Evolutionary conservation across 768 basidiomycete species (phyloP), one percentile per base, ranked within the genome.

Genomic region (Pisolithus marmoratus): DNA sequence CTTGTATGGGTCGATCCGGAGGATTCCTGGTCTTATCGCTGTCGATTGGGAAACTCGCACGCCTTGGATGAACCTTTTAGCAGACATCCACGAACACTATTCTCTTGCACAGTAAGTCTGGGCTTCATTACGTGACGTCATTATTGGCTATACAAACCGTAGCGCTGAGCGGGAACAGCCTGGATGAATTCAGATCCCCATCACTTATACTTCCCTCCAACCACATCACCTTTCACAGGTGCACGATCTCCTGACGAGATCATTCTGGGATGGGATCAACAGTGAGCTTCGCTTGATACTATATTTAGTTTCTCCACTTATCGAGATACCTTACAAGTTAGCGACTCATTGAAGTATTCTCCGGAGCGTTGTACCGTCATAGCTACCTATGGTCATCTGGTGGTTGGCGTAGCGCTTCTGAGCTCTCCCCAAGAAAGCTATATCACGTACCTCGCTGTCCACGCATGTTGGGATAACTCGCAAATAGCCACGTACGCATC

Each of bases 401-500:
- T 92, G 5, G 76, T 91, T 8, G 90, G 90, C 15, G 78, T 80
- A 17, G 87, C 85, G 12, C 79, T 91, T 53, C 69, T 90, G 53
- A 88, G 83, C 64, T 89, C 86, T 22, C 90, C 90, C 0, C 78
- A 78, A 46, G 86, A 90, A 63, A 84, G 86, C 3, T 92, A 92
- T 59, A 88, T 92, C 49, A 90, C 87, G 19, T 92, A 90, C 56
- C 74, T 92, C 15, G 84, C 77, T 37, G 90, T 92, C 46, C 83
- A 77, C 58, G 74, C 83, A 17, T 87, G 90, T 9, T 92, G 89
- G 89, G 85, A 91, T 50, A 85, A 85, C 58, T 74, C 82, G 4
- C 81, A 84, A 51, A 85, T 92, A 52, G 89, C 87, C 29, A 85
- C 84, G 89, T 87, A 59, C 9, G 67, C 42, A 19, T 26, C 15